Base-by-base conservation (phyloP, 192 early-diverging fungal genomes). In the Piromyces sp. region DNA sequence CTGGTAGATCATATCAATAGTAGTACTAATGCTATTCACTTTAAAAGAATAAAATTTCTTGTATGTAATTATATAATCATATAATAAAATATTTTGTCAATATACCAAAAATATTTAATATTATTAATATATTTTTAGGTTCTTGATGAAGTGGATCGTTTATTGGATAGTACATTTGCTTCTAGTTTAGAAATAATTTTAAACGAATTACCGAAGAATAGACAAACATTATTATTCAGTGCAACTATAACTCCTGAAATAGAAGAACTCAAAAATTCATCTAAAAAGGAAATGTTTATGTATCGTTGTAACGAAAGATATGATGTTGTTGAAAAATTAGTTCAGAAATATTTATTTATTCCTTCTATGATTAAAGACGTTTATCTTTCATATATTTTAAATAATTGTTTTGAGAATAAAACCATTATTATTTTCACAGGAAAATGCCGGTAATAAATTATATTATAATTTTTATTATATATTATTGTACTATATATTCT, bases 191-290 rank as follows among this genome's bases (percentile, higher is more conserved):
- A 86, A 14, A 86, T 89, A 0, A 96, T 99, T 82, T 88, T 99
- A 80, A 87, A 89, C 30, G 84, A 85, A 5, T 81, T 99, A 16
- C 96, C 98, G 5, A 87, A 90, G 79, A 90, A 93, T 79, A 90
- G 98, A 0, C 96, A 99, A 83, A 98, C 97, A 0, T 86, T 99
- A 29, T 83, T 99, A 81, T 99, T 98, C 85, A 96, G 96, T 15
- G 98, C 98, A 29, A 99, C 98, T 17, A 95, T 98, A 93, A 96
- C 97, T 6, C 89, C 92, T 16, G 93, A 91, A 38, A 97, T 99
- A 51, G 85, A 97, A 81, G 90, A 89, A 22, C 85, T 97, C 6
- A 86, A 84, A 79, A 79, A 40, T 37, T 30, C 82, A 81, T 80
- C 79, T 1, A 30, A 68, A 30, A 82, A 31, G 38, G 82, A 37